Conservation (phyloP, 2,329 filamentous ascomycete genomes). For the Chaetomiaceae sp. region DNA sequence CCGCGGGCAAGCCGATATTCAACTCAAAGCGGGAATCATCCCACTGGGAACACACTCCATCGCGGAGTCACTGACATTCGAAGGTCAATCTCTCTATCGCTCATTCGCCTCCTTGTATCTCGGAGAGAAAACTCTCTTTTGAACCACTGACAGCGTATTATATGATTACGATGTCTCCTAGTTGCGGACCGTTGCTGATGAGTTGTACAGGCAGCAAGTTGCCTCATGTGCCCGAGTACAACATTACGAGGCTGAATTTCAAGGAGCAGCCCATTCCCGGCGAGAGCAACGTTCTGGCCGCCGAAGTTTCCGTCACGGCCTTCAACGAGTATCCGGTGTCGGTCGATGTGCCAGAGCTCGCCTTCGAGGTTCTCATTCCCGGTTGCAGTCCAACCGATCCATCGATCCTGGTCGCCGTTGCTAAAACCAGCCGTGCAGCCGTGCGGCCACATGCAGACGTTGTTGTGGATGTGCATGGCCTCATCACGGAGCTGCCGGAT, state of each 20-base stretch:
- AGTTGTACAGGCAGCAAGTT: slow-evolving; percentile 59
- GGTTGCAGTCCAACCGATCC: slow-evolving; percentile 70
- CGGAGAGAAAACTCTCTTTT: slow-evolving; percentile 50
- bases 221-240: slow-evolving; percentile 74
- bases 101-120: slow-evolving; percentile 59
- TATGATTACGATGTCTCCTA: slow-evolving; percentile 3
- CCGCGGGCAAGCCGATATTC: slow-evolving; percentile 67
- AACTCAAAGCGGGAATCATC: slow-evolving; percentile 74
- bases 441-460: slow-evolving; percentile 67
- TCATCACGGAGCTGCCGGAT: slow-evolving; percentile 69
- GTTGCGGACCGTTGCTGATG: slow-evolving; percentile 33
- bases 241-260: slow-evolving; percentile 76
- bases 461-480: slow-evolving; percentile 63
- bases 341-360: slow-evolving; percentile 71
- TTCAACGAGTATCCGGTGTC: slow-evolving; percentile 75
- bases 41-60: slow-evolving; percentile 73
- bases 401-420: slow-evolving; percentile 74
- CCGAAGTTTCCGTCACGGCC: slow-evolving; percentile 69
- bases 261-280: slow-evolving; percentile 58
- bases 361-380: slow-evolving; percentile 79
- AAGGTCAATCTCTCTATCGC: slow-evolving; percentile 73
- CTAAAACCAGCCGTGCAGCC: slow-evolving; percentile 61
- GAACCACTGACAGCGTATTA: slow-evolving; percentile 16
- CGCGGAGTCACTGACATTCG: slow-evolving; percentile 69
- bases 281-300: slow-evolving; percentile 64